These are phyloP conservation scores for Amanita rubescens DNA, from an alignment of 768 basidiomycete species.

Conservation along the genomic window DNA sequence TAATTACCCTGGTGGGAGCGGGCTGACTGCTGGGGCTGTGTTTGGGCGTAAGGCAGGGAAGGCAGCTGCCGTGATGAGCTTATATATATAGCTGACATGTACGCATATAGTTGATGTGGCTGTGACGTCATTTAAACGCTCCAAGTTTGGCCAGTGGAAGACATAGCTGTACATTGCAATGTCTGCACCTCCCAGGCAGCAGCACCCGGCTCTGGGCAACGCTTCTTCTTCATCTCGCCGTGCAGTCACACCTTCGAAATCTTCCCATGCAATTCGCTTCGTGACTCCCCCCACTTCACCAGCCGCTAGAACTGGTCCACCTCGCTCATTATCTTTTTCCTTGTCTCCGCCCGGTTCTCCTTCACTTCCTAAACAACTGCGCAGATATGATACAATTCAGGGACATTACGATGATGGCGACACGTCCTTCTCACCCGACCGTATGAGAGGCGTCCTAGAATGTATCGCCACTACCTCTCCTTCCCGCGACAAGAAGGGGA, in stretches of 20 bases:
- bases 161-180: too few species aligned
- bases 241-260: background rate
- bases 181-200: too few species aligned
- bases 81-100: slow-evolving; percentile 5
- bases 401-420: slow-evolving; percentile 27
- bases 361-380: slow-evolving; percentile 19
- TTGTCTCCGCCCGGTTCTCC: slow-evolving; percentile 45
- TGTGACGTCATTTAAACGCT: slow-evolving; percentile 19
- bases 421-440: slow-evolving; percentile 25
- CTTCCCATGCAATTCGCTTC: background rate
- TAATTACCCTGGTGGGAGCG: slow-evolving; percentile 69
- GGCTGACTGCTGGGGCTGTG: slow-evolving; percentile 56
- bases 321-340: slow-evolving; percentile 62
- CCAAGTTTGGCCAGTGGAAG: too few species aligned
- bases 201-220: too few species aligned
- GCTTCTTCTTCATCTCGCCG: background rate
- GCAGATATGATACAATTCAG: slow-evolving; percentile 18
- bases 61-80: slow-evolving; percentile 26
- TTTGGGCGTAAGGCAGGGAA: slow-evolving; percentile 53
- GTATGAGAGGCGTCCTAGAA: slow-evolving; percentile 62
- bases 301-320: slow-evolving; percentile 63
- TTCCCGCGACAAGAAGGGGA: slow-evolving; percentile 48
- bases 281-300: slow-evolving; percentile 40
- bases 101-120: too few species aligned
- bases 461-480: slow-evolving; percentile 29